phyloP scores from a whole-genome alignment of 148 eudicot genomes.

The Fallopia convolvulus region DNA sequence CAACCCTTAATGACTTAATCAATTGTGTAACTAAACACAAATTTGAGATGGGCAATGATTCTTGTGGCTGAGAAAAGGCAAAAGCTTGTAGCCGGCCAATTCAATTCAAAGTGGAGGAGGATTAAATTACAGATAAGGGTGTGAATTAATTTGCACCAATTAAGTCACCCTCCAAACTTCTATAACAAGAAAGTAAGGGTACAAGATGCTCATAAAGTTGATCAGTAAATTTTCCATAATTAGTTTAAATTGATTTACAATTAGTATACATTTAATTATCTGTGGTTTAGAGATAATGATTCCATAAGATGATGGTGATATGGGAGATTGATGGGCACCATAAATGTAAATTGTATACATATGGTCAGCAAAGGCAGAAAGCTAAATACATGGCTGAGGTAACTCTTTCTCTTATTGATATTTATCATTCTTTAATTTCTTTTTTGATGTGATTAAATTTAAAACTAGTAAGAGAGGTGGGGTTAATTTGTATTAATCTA shows the following conservation, averaged over 20 bases:
- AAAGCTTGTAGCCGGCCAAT: background rate
- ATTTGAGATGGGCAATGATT: too few relatives aligned
- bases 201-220: constrained; percentile 9
- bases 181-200: background rate
- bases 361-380: constrained; percentile 2
- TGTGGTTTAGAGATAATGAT: constrained; percentile 3
- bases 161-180: constrained; percentile 6
- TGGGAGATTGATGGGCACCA: background rate
- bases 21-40: too few relatives aligned
- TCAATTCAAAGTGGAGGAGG: background rate
- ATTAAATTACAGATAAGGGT: background rate
- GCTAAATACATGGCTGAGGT: background rate
- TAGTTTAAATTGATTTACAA: background rate
- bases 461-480: background rate
- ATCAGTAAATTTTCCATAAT: constrained; percentile 1
- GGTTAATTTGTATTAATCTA: background rate
- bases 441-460: background rate
- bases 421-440: background rate
- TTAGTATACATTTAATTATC: background rate
- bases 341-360: background rate
- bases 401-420: background rate
- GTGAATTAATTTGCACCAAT: constrained; percentile 2
- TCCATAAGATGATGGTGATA: constrained; percentile 7
- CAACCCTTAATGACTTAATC: too few relatives aligned
- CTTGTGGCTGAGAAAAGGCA: background rate